Percentiles rank a stretch among this genome's conserved stretches.
These are phyloP conservation scores for Pichia sp. DNA, from an alignment of 1,139 yeast species.

Conservation along the genomic window DNA sequence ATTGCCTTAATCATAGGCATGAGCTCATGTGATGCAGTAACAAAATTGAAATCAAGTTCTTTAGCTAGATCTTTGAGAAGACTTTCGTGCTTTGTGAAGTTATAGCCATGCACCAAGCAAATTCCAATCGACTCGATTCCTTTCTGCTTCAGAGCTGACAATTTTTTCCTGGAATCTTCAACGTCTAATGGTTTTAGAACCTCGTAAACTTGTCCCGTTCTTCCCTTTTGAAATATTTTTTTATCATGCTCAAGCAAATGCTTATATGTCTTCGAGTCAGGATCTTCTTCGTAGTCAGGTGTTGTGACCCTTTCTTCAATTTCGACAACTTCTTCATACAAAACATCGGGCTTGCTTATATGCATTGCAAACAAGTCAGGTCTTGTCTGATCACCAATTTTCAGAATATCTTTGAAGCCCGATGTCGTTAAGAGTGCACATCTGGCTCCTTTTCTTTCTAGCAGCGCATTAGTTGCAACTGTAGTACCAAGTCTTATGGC, in stretches of 20 bases:
- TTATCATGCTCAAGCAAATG: conserved; percentile 34
- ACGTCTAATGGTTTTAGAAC: conserved; percentile 33
- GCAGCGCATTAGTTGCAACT: conserved; percentile 69
- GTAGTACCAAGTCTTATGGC: conserved; percentile 77
- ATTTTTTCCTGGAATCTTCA: conserved; percentile 40
- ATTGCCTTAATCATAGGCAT: conserved; percentile 74
- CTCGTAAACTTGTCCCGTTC: too few relatives aligned
- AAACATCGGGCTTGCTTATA: conserved; percentile 53
- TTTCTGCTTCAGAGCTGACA: too few relatives aligned
- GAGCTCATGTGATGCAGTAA: conserved; percentile 61
- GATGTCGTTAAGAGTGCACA: conserved; percentile 63
- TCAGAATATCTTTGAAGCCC: conserved; percentile 60
- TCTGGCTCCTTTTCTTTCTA: conserved; percentile 66
- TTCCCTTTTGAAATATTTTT: too few relatives aligned
- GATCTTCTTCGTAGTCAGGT: conserved; percentile 58
- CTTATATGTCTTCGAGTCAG: conserved; percentile 54
- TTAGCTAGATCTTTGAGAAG: conserved; percentile 56
- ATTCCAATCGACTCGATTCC: conserved; percentile 68
- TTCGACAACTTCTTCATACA: conserved; percentile 62
- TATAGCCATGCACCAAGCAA: conserved; percentile 66
- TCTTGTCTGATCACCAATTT: conserved; percentile 70
- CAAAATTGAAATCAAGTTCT: conserved; percentile 48
- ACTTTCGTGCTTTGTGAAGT: conserved; percentile 62
- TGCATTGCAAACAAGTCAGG: conserved; percentile 65
- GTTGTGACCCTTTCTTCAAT: conserved; percentile 74